Base-by-base conservation (phyloP, 75 land plant genomes). In the Pinus taeda region DNA sequence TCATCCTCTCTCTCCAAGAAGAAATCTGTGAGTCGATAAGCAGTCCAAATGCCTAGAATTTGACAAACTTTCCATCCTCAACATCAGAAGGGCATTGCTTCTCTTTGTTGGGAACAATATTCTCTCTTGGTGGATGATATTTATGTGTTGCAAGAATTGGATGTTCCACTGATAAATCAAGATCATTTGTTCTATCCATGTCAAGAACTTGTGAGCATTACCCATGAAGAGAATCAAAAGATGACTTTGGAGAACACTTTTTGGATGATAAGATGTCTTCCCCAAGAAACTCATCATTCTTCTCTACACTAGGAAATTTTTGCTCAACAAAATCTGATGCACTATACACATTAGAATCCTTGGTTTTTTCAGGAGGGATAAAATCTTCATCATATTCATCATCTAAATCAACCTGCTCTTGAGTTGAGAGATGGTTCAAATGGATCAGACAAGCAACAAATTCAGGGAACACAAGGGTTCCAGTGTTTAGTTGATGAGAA, bases 1-100 rank as follows among this genome's bases (percentile, higher is more conserved):
- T 53, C 14, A 13, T 49, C 18, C 74, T 56, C 36, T 73, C 74
- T 73, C 33, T 73, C 74, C 36, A 15, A 15, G 17, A 73, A 55
- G 74, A 73, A 53, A 73, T 17, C 22, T 73, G 74, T 55, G 74
- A 73, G 21, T 15, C 56, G 74, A 73, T 22, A 14, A 59, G 55
- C 15, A 21, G 33, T 73, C 58, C 15, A 15, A 21, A 73, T 55
- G 58, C 26, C 58, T 21, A 36, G 29, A 49, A 26, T 17, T 45
- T 36, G 17, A 13, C 58, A 56, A 11, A 13, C 29, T 53, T 56
- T 53, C 36, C 74, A 56, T 73, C 74, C 42, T 56, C 58, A 56
- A 36, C 55, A 29, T 57, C 58, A 56, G 45, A 18, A 55, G 58
- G 17, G 13, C 21, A 56, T 73, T 56, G 26, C 26, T 73, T 56